Evolutionary conservation across 345 rosid species (phyloP).

Genomic region (Citrus sinensis): DNA sequence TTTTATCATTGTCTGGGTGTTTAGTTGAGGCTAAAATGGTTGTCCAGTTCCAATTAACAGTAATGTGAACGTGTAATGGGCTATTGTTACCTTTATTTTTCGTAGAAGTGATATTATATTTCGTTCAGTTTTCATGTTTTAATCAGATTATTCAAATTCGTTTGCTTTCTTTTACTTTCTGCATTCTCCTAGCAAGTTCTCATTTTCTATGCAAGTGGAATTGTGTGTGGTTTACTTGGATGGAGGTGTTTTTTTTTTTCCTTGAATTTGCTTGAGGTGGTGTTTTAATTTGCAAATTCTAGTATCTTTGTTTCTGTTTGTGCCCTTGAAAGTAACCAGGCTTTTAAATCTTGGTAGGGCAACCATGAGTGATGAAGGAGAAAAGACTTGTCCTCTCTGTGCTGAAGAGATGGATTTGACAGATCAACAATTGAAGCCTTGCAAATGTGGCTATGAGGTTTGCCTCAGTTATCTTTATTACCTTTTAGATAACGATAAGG

Average conservation of each 20-base stretch:
- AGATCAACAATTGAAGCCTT: slow-evolving; percentile 91
- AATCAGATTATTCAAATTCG: not conserved
- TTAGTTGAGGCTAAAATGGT: not conserved
- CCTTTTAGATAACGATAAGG: not conserved
- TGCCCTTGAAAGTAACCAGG: not conserved
- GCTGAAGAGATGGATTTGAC: slow-evolving; percentile 95
- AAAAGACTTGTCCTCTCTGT: slow-evolving; percentile 86
- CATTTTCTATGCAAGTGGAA: not conserved
- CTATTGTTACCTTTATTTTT: not conserved
- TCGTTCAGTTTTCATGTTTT: not conserved
- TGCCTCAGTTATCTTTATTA: not conserved
- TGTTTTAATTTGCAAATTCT: not conserved
- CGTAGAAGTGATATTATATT: not conserved
- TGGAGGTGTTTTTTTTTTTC: not conserved
- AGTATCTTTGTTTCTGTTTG: not conserved
- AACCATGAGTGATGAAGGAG: slow-evolving; percentile 82
- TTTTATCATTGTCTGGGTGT: slow-evolving; percentile 1
- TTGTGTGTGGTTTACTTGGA: not conserved
- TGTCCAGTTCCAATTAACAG: not conserved
- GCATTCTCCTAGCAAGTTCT: no score
- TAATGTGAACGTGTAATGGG: not conserved
- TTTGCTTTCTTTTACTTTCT: not conserved
- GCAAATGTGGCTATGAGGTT: slow-evolving; percentile 97
- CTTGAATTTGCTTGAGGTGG: not conserved
- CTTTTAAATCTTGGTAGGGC: slow-evolving; percentile 25